Evolutionary conservation across 208 protist genomes (phyloP).

Genomic region (Leishmania amazonensis): DNA sequence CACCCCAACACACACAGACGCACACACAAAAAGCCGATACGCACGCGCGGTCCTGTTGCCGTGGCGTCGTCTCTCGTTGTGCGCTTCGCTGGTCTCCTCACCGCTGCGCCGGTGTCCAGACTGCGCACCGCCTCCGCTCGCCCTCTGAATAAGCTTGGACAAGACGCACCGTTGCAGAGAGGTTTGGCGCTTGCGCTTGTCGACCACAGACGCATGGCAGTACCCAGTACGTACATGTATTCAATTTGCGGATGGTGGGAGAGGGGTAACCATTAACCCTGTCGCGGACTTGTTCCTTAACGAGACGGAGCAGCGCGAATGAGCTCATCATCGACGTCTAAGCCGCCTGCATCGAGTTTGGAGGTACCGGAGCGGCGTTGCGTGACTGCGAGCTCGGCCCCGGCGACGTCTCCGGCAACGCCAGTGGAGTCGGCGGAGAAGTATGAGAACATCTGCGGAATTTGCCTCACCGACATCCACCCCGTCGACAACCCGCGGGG

Average conservation of each 20-base stretch:
- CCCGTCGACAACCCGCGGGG: slow-evolving; percentile 75
- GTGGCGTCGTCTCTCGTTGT: neutral
- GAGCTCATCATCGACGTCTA: neutral
- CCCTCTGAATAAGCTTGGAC: neutral
- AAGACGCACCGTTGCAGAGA: neutral
- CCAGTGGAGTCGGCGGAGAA: slow-evolving; percentile 2
- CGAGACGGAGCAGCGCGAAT: neutral
- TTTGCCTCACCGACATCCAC: slow-evolving; percentile 83
- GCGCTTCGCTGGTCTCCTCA: neutral
- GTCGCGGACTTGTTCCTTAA: neutral
- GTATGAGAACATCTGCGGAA: slow-evolving; percentile 70
- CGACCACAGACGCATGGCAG: neutral
- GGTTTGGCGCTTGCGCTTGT: no score
- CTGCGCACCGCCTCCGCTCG: neutral
- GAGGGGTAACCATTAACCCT: neutral
- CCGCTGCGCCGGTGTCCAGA: neutral
- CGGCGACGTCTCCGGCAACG: neutral
- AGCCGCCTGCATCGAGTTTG: neutral
- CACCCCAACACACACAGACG: neutral
- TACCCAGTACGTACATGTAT: neutral
- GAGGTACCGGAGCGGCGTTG: neutral
- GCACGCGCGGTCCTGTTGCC: neutral
- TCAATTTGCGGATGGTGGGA: neutral
- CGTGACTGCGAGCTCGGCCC: neutral
- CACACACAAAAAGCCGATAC: neutral